Conservation (phyloP, 2,329 filamentous ascomycete genomes). For the Colletotrichum tabaci region DNA sequence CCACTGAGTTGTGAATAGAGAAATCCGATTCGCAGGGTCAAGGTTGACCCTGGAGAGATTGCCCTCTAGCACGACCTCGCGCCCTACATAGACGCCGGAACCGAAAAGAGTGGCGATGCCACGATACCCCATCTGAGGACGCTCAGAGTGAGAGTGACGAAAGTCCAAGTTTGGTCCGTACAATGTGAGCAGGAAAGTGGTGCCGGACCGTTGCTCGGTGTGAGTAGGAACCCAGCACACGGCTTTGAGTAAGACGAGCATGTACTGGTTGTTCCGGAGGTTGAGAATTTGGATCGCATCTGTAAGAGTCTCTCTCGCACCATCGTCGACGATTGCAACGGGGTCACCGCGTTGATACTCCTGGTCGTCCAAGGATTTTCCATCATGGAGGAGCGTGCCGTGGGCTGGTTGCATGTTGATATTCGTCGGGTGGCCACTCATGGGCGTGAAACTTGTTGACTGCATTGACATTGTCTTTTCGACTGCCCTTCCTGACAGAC, state of each 20-base stretch:
- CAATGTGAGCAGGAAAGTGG: constrained; percentile 37
- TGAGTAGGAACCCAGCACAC: constrained; percentile 43
- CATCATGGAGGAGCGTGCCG: constrained; percentile 37
- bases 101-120: constrained; percentile 37
- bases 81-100: constrained; percentile 33
- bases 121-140: constrained; percentile 31
- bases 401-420: constrained; percentile 38
- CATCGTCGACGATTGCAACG: constrained; percentile 38
- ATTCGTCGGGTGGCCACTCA: constrained; percentile 13
- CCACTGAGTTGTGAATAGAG: constrained; percentile 38
- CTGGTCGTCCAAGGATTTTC: constrained; percentile 37
- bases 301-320: constrained; percentile 20
- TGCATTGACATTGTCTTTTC: constrained; percentile 14
- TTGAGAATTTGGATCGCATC: constrained; percentile 38
- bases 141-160: constrained; percentile 12
- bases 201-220: constrained; percentile 38
- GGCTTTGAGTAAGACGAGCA: constrained; percentile 31
- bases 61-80: constrained; percentile 34
- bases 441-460: not conserved
- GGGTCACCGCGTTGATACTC: constrained; percentile 36
- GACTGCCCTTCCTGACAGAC: not conserved
- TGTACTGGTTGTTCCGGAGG: constrained; percentile 34
- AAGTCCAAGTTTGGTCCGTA: constrained; percentile 37
- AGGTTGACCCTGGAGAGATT: constrained; percentile 25
- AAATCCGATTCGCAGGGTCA: constrained; percentile 27